These are phyloP conservation scores for Carpinus fangiana DNA, from an alignment of 306 rosid genomes.

Conservation along the genomic window DNA sequence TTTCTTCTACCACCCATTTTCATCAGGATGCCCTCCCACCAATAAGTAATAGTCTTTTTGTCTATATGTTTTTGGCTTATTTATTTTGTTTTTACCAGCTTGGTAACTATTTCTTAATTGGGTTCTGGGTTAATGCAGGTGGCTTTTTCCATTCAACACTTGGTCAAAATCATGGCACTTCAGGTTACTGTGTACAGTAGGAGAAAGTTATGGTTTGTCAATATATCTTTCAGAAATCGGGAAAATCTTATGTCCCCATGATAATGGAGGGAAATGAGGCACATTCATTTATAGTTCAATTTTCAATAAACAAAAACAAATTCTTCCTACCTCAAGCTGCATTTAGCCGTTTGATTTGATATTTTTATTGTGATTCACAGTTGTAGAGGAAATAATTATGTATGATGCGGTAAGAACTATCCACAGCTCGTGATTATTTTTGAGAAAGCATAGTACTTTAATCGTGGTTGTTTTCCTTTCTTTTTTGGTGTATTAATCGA, in stretches of 20 bases:
- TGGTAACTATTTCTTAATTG: neutral
- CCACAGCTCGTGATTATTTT: neutral
- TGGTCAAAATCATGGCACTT: neutral
- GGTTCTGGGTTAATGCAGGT: conserved; percentile 16
- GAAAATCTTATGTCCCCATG: neutral
- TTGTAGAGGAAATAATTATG: neutral
- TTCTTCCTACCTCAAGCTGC: neutral
- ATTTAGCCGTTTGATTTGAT: neutral
- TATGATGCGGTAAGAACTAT: neutral
- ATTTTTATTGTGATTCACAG: neutral
- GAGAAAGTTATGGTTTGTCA: neutral
- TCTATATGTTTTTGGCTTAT: neutral
- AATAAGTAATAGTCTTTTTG: too few relatives aligned
- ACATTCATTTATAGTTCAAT: neutral
- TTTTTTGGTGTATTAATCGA: neutral
- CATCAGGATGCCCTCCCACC: too few relatives aligned
- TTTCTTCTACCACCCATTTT: too few relatives aligned
- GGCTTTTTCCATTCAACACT: neutral
- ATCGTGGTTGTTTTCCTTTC: neutral
- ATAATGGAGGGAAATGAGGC: neutral
- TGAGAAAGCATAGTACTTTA: neutral
- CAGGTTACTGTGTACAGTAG: neutral
- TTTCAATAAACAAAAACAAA: neutral
- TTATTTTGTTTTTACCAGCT: conserved; percentile 4
- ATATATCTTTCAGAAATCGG: neutral